Base-by-base conservation (phyloP, 176 grass and related monocot species). In the Pharus latifolius region DNA sequence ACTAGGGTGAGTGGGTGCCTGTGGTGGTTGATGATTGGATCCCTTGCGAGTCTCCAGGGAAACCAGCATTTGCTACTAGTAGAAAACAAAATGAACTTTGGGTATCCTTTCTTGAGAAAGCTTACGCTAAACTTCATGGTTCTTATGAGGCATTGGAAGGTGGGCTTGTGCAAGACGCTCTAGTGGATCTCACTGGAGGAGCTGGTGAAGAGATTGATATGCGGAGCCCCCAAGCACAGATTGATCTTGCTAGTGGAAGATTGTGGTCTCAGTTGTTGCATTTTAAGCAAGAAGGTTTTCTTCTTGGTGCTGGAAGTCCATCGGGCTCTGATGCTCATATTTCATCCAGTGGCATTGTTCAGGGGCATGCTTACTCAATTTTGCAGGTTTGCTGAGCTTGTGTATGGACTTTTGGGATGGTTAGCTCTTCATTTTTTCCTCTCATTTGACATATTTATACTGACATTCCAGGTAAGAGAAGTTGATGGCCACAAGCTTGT, bases 131-230 rank as follows among this genome's bases (percentile, higher is more conserved):
- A 74, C 89, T 99, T 80, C 95, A 99, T 78, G 95, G 95, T 49
- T 99, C 95, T 41, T 99, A 86, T 78, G 95, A 99, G 84, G 95
- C 95, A 10, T 65, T 99, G 45, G 95, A 99, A 83, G 95, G 95
- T 45, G 95, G 95, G 68, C 90, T 99, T 67, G 95, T 99, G 67
- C 95, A 99, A 94, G 95, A 99, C 81, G 95, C 95, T 74, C 71
- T 99, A 56, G 95, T 99, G 18, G 95, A 99, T 75, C 90, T 99
- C 18, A 99, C 95, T 37, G 95, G 95, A 75, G 95, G 95, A 4
- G 95, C 95, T 67, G 95, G 95, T 13, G 95, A 99, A 85, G 95
- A 99, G 82, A 99, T 99, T 75, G 95, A 99, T 81, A 99, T 99
- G 87, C 86, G 90, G 70, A 99, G 87, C 66, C 65, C 90, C 29